phyloP scores from a whole-genome alignment of 2,329 filamentous ascomycete species.

The Monilinia vaccinii-corymbosi region DNA sequence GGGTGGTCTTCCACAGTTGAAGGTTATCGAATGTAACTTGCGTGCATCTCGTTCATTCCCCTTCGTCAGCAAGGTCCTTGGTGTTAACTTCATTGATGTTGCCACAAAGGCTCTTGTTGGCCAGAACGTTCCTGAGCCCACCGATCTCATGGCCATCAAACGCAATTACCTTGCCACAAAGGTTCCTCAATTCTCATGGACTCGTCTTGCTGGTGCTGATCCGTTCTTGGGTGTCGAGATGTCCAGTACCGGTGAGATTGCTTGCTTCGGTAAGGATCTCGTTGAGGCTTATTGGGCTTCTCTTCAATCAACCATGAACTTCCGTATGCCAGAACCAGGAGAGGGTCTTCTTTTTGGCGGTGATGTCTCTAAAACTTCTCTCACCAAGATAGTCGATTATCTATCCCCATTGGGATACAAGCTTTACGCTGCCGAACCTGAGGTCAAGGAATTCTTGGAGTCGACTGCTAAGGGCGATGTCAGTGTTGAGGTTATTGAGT shows the following conservation, averaged over 20 bases:
- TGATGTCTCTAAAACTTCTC: constrained; percentile 59
- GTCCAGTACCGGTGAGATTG: constrained; percentile 94
- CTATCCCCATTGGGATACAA: constrained; percentile 88
- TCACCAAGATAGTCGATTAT: constrained; percentile 77
- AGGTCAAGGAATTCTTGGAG: constrained; percentile 80
- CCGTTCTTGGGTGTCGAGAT: constrained; percentile 98
- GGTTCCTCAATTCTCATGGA: constrained; percentile 99
- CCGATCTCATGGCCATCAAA: constrained; percentile 81
- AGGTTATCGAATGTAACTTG: constrained; percentile 98
- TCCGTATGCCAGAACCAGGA: constrained; percentile 88
- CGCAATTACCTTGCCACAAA: constrained; percentile 93
- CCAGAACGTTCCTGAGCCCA: constrained; percentile 72
- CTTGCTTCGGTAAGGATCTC: constrained; percentile 93
- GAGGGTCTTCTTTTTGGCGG: constrained; percentile 94
- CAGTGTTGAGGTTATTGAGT: constrained; percentile 83
- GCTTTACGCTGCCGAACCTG: constrained; percentile 73
- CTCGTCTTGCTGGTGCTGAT: constrained; percentile 90
- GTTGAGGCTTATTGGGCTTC: constrained; percentile 97
- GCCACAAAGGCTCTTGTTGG: constrained; percentile 83
- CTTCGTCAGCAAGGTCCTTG: constrained; percentile 94
- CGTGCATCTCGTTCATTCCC: constrained; percentile 96
- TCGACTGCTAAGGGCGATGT: constrained; percentile 55
- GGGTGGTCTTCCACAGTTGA: constrained; percentile 66
- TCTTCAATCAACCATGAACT: constrained; percentile 97
- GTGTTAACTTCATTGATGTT: constrained; percentile 92